Conservation (phyloP, 2,329 filamentous ascomycete species). For the Fusarium miscanthi region DNA sequence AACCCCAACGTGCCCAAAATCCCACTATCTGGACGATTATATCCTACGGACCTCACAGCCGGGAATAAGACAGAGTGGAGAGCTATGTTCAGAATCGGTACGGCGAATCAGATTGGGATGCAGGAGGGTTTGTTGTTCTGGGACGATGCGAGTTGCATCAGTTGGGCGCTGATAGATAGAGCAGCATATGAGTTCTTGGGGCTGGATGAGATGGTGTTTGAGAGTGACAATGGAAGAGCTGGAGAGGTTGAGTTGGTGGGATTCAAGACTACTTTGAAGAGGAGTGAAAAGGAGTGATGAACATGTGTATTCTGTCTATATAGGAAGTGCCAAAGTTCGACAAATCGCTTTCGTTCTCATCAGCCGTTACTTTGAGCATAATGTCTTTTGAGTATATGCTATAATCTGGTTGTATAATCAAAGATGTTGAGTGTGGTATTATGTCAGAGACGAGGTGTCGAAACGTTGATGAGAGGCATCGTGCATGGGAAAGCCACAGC, state of each 20-base stretch:
- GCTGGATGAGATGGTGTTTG: conserved; percentile 10
- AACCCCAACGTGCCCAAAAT: neutral
- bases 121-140: neutral
- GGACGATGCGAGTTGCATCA: conserved; percentile 6
- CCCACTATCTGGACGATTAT: neutral
- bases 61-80: neutral
- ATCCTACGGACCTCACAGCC: neutral
- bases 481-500: neutral
- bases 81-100: neutral
- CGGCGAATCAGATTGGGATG: neutral
- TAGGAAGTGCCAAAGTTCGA: fast-evolving
- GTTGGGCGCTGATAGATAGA: conserved; percentile 5
- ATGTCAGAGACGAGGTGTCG: neutral
- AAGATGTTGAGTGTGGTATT: fast-evolving
- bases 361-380: fast-evolving
- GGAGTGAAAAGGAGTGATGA: neutral
- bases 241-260: neutral
- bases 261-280: neutral
- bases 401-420: fast-evolving
- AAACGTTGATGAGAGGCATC: neutral
- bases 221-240: neutral
- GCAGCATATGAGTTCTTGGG: neutral
- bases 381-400: fast-evolving
- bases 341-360: too few species aligned
- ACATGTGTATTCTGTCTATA: neutral